These are phyloP conservation scores for Phalaenopsis equestris DNA, from an alignment of 106 monocot species.

Conservation along the genomic window DNA sequence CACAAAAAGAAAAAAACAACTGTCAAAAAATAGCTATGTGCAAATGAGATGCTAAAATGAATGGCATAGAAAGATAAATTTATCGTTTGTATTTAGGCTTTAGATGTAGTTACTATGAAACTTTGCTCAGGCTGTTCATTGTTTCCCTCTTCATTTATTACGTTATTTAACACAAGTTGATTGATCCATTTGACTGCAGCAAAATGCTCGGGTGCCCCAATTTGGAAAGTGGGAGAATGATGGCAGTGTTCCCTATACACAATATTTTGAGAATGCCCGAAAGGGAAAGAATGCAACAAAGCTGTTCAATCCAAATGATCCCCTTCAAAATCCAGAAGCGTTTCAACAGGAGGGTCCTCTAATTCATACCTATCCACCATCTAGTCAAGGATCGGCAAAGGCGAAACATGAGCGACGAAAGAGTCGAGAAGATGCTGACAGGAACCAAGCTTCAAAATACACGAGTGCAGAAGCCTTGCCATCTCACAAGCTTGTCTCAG, in stretches of 20 bases:
- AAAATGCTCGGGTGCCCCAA: conserved; percentile 47
- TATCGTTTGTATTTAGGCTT: neutral
- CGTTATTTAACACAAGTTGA: neutral
- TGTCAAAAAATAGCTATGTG: neutral
- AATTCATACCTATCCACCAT: conserved; percentile 15
- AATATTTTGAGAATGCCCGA: conserved; percentile 63
- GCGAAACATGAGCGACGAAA: conserved; percentile 1
- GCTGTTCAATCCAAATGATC: conserved; percentile 66
- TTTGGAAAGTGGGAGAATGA: conserved; percentile 74
- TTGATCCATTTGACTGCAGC: conserved; percentile 23
- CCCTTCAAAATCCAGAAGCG: conserved; percentile 42
- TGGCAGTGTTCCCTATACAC: conserved; percentile 46
- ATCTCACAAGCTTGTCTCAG: neutral
- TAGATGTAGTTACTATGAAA: neutral
- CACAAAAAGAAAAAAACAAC: neutral
- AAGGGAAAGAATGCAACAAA: conserved; percentile 40
- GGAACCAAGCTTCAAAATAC: neutral
- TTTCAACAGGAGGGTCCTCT: conserved; percentile 22
- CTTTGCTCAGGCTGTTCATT: neutral
- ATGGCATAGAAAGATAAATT: neutral
- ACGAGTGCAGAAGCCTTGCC: neutral
- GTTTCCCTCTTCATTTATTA: neutral
- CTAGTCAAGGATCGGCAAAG: conserved; percentile 4
- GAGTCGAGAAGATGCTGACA: conserved; percentile 3
- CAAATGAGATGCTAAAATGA: neutral